Evolutionary conservation across 1,284 basidiomycete species (phyloP), one percentile per base, ranked within the genome.

Genomic region (Ceratobasidium sp.): DNA sequence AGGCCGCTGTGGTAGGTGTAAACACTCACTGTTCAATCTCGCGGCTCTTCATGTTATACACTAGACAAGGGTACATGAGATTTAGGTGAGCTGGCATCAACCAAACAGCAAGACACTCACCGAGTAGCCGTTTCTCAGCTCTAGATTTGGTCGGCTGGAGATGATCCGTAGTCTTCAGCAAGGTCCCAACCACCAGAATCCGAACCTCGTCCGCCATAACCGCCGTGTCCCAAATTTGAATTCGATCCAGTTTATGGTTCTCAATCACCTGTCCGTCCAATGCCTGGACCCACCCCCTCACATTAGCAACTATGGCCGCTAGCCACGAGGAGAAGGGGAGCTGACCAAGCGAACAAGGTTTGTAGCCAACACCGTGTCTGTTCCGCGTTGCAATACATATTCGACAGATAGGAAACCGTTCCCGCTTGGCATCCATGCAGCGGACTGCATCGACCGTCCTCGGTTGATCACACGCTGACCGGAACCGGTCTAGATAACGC

Each of bases 81-180:
- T 35, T 4, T 43, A 26, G 18, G 43, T 73, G 14, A 74, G 46
- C 46, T 43, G 32, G 38, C 23, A 16, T 58, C n/a, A 5, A 9
- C 2, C 11, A 38, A 38, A 13, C 23, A 16, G n/a, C 8, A 11
- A 52, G 35, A 41, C 16, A 79, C 88, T 52, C 77, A 91, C 92
- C 88, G 70, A 92, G 86, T 59, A 93, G 87, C 28, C 90, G 88
- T 77, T 93, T 93, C 80, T 93, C 92, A 3, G 86, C 88, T 73
- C 88, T 83, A 28, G 89, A 91, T 79, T 88, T 91, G 78, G 88
- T 91, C 1, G 92, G 92, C 54, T 88, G 86, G 26, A 91, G 82
- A n/a, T 89, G 89, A 57, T 84, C 83, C 0, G 85, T 83, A 9
- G 89, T 89, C 73, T 85, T 82, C 32, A 89, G 82, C 47, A 92